Conservation (phyloP, 495 filamentous ascomycete species). For the Neurospora sp. region DNA sequence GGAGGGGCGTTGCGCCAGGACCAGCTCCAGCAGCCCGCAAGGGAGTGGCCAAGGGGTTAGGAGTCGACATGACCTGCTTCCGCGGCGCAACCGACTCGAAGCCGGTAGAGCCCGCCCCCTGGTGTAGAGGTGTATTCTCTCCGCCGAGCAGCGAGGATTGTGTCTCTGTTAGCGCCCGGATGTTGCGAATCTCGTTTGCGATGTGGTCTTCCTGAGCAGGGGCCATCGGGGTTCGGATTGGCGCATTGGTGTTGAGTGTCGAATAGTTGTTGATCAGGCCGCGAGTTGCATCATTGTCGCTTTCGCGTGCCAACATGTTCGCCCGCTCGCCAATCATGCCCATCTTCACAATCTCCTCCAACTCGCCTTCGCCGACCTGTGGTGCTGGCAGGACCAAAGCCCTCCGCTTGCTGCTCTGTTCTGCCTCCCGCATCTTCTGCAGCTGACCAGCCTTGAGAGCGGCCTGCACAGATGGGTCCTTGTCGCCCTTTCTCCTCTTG, state of each 20-base stretch:
- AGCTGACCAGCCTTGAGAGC: slow-evolving; percentile 89
- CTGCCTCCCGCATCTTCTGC: slow-evolving; percentile 92
- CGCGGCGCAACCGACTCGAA: slow-evolving; percentile 81
- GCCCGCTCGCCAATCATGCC: slow-evolving; percentile 88
- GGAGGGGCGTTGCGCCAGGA: slow-evolving; percentile 62
- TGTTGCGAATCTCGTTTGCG: slow-evolving; percentile 93
- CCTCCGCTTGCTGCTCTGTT: slow-evolving; percentile 88
- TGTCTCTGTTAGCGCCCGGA: slow-evolving; percentile 83
- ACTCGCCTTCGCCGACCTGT: slow-evolving; percentile 83
- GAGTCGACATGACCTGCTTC: slow-evolving; percentile 72
- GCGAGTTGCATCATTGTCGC: slow-evolving; percentile 77
- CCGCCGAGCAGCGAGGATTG: slow-evolving; percentile 92
- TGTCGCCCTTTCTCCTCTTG: slow-evolving; percentile 81
- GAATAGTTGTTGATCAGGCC: slow-evolving; percentile 81
- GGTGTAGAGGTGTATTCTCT: slow-evolving; percentile 82
- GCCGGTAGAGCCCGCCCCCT: slow-evolving; percentile 72
- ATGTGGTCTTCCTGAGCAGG: slow-evolving; percentile 90
- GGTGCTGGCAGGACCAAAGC: slow-evolving; percentile 71
- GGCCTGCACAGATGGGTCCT: slow-evolving; percentile 72
- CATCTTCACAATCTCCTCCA: slow-evolving; percentile 99
- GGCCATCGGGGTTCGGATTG: slow-evolving; percentile 83
- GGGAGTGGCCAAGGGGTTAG: slow-evolving; percentile 91
- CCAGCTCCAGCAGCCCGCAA: slow-evolving; percentile 61
- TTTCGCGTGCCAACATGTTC: slow-evolving; percentile 60
- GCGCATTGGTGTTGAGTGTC: slow-evolving; percentile 67